A percentile compares a stretch with the other conserved stretches of the same genome.
phyloP scores from a whole-genome alignment of 129 eudicot genomes.

The Rutidosis leptorrhynchoides region DNA sequence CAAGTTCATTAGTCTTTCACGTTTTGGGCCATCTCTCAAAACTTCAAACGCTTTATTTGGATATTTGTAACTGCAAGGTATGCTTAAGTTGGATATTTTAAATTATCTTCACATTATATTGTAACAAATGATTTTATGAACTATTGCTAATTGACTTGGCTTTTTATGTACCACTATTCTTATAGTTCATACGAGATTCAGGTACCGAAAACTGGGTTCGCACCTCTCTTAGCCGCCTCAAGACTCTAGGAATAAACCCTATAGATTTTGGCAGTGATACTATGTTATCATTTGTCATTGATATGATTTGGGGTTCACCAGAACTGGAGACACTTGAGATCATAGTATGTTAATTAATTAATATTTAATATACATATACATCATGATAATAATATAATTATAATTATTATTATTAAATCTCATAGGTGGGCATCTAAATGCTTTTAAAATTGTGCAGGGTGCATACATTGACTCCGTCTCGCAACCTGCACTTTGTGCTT shows the following conservation, averaged over 20 bases:
- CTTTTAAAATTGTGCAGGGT: not conserved
- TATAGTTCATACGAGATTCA: not conserved
- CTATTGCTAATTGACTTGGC: not conserved
- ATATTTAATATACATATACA: no score
- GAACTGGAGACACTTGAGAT: constrained; percentile 13
- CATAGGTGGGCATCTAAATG: not conserved
- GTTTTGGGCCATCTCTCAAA: constrained; percentile 8
- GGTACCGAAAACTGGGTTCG: not conserved
- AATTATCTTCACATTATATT: not conserved
- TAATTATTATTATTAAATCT: not conserved
- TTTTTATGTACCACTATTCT: not conserved
- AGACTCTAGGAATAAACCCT: not conserved
- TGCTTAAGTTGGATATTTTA: not conserved
- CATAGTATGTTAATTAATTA: not conserved
- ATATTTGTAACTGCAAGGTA: not conserved
- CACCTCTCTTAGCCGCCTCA: not conserved
- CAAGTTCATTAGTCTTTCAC: not conserved
- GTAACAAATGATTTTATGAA: not conserved
- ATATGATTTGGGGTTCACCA: not conserved
- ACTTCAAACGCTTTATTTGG: constrained; percentile 8
- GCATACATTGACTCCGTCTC: not conserved
- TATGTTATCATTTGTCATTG: not conserved
- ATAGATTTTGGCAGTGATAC: not conserved
- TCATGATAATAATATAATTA: not conserved
- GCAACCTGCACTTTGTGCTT: not conserved